These are phyloP conservation scores for Luvunga scandens DNA, from an alignment of 345 rosid species.

Conservation along the genomic window DNA sequence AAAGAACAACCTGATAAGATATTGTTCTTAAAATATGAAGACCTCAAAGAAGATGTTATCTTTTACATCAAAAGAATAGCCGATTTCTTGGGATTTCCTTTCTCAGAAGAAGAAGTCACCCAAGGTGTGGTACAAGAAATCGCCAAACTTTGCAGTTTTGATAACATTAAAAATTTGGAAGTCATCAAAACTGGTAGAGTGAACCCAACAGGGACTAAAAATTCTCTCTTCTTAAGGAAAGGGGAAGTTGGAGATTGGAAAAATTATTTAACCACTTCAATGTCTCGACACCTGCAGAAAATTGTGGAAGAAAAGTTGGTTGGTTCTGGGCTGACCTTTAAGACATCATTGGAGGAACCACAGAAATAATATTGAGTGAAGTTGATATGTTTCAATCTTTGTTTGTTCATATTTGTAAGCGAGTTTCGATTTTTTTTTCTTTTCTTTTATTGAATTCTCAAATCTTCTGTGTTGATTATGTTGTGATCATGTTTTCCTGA, in stretches of 20 bases:
- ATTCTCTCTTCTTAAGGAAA: constrained; percentile 34
- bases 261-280: constrained; percentile 13
- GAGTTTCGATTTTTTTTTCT: too few species aligned
- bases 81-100: constrained; percentile 32
- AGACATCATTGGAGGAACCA: neutral
- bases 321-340: constrained; percentile 14
- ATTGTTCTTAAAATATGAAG: too few species aligned
- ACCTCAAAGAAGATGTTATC: neutral
- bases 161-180: constrained; percentile 7
- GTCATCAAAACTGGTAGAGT: constrained; percentile 31
- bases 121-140: constrained; percentile 23
- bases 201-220: constrained; percentile 11
- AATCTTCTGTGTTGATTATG: too few species aligned
- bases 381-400: too few species aligned
- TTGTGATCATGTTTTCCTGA: too few species aligned
- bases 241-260: constrained; percentile 41
- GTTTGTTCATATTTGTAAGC: too few species aligned
- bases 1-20: too few species aligned
- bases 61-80: constrained; percentile 23
- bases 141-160: constrained; percentile 31
- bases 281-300: constrained; percentile 29
- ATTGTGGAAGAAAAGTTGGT: constrained; percentile 26
- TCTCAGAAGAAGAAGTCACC: constrained; percentile 20
- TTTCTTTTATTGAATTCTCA: too few species aligned
- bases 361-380: too few species aligned